Evolutionary conservation across 1,284 basidiomycete genomes (phyloP), one percentile per base, ranked within the genome.

Genomic region (Irpex sp.): DNA sequence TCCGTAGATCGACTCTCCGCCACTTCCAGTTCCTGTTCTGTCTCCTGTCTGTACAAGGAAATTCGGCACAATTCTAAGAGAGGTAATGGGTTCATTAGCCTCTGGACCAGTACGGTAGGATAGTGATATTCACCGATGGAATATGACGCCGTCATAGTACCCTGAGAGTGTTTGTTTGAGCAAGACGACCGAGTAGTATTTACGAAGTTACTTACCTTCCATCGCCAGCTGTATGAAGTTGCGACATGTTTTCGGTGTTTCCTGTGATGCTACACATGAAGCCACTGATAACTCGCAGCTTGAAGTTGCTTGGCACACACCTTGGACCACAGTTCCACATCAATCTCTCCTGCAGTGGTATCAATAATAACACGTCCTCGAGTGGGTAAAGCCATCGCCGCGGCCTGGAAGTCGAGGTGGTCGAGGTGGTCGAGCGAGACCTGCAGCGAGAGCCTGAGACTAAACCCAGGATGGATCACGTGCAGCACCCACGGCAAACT

Each of bases 41-140:
- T 98, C 97, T n/a, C 97, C 97, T 1, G 95, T 94, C 74, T 98
- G 97, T 1, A 97, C 88, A 57, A 97, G 85, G 73, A 98, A 98
- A 35, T 86, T 85, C 1, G 94, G 92, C 3, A 96, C 88, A 57
- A 96, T 81, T 11, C 90, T 91, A 61, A 6, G 13, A 33, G 15
- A 26, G 15, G 9, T 59, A 60, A n/a, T 60, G 50, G 59, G 39
- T 35, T 65, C 50, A 55, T 58, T 58, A 26, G 35, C 33, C 57
- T 36, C 51, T 51, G 26, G 62, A 37, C 17, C 2, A 15, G 37
- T n/a, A 19, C 21, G 39, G 9, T 19, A 43, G 15, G 39, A 7
- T 37, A n/a, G n/a, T n/a, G 15, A 49, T 35, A 68, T 82, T 19
- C 77, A 88, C 85, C 97, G 87, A 75, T 98, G 96, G 70, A 97